Evolutionary conservation across 2,329 filamentous ascomycete species (phyloP).

Genomic region (Cladosporium sp.): DNA sequence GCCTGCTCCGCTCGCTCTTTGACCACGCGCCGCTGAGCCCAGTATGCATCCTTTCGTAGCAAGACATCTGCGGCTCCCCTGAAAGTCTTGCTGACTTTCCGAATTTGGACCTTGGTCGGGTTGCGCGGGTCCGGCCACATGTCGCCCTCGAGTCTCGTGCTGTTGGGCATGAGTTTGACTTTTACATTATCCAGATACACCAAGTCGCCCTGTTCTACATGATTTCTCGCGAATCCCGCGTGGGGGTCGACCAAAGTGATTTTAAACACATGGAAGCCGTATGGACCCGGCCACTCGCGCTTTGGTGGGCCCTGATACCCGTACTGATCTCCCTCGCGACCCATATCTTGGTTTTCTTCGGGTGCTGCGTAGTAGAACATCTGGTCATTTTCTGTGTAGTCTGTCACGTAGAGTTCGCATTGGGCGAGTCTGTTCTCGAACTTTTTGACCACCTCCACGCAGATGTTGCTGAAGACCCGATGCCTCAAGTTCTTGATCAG

Average conservation of each 20-base stretch:
- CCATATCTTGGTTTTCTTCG: slow-evolving; percentile 24
- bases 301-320: slow-evolving; percentile 44
- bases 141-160: slow-evolving; percentile 61
- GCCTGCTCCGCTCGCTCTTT: neutral
- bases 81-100: slow-evolving; percentile 44
- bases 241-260: slow-evolving; percentile 67
- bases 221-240: slow-evolving; percentile 49
- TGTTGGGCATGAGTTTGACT: slow-evolving; percentile 51
- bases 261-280: slow-evolving; percentile 63
- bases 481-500: slow-evolving; percentile 45
- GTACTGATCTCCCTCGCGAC: slow-evolving; percentile 48
- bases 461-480: slow-evolving; percentile 58
- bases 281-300: slow-evolving; percentile 65
- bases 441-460: slow-evolving; percentile 63
- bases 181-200: slow-evolving; percentile 66
- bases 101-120: slow-evolving; percentile 53
- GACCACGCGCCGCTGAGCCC: slow-evolving; percentile 30
- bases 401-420: slow-evolving; percentile 66
- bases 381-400: slow-evolving; percentile 67
- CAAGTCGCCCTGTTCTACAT: slow-evolving; percentile 55
- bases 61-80: slow-evolving; percentile 48
- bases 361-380: slow-evolving; percentile 53
- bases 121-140: slow-evolving; percentile 56
- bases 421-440: slow-evolving; percentile 37
- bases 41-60: slow-evolving; percentile 57